phyloP scores from a whole-genome alignment of 1,284 basidiomycete species.

The Ceratobasidium sp. region DNA sequence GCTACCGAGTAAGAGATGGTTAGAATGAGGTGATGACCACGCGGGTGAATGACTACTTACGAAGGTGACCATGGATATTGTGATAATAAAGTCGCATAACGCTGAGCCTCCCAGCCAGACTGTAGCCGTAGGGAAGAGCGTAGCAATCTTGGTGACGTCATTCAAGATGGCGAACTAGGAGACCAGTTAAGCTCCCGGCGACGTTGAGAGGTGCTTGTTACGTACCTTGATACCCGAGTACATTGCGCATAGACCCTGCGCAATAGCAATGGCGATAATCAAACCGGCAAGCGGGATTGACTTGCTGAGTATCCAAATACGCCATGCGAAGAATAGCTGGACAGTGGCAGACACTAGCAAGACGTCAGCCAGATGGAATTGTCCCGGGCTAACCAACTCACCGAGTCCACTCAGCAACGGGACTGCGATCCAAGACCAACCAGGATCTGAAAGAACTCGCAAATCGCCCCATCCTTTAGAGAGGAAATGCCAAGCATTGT shows the following conservation, averaged over 20 bases:
- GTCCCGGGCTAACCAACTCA: neutral
- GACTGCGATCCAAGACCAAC: constrained; percentile 45
- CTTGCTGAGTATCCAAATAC: constrained; percentile 43
- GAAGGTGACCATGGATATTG: constrained; percentile 43
- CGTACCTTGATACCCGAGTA: constrained; percentile 42
- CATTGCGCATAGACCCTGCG: constrained; percentile 41
- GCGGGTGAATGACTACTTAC: constrained; percentile 7
- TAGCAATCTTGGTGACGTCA: constrained; percentile 43
- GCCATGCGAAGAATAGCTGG: constrained; percentile 44
- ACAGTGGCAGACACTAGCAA: constrained; percentile 38
- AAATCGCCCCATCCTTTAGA: constrained; percentile 43
- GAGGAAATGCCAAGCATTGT: constrained; percentile 45
- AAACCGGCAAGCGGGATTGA: constrained; percentile 29
- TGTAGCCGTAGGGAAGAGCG: constrained; percentile 41
- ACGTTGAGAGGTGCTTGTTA: neutral
- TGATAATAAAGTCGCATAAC: constrained; percentile 44
- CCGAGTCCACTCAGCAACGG: constrained; percentile 42
- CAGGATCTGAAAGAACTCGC: constrained; percentile 40
- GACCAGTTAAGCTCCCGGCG: neutral
- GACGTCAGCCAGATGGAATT: neutral
- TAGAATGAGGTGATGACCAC: neutral
- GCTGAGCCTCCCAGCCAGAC: constrained; percentile 45
- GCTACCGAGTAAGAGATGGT: constrained; percentile 13
- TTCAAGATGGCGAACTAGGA: constrained; percentile 42
- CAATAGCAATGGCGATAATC: constrained; percentile 37